Percentiles rank a stretch among this genome's conserved stretches.
Evolutionary conservation across 2,329 filamentous ascomycete species (phyloP).

Genomic region (Curvularia eragrostidis): DNA sequence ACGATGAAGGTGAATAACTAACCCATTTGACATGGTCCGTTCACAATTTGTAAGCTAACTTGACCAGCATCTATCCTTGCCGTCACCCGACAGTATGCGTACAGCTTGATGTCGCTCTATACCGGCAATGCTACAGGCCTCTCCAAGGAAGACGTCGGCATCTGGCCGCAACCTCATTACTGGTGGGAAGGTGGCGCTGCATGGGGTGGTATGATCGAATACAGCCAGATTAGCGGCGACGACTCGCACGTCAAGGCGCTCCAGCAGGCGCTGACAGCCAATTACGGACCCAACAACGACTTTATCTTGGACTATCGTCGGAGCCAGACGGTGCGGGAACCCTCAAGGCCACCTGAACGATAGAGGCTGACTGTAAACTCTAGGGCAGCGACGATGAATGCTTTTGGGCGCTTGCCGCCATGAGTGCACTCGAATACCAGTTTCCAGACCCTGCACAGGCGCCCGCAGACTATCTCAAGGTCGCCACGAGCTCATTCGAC

Average conservation of each 20-base stretch:
- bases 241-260: conserved; percentile 51
- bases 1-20: conserved; percentile 33
- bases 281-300: conserved; percentile 52
- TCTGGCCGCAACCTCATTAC: conserved; percentile 54
- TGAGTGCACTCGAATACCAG: conserved; percentile 72
- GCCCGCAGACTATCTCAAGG: conserved; percentile 63
- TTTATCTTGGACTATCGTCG: conserved; percentile 54
- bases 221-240: conserved; percentile 57
- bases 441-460: conserved; percentile 65
- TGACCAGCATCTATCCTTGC: conserved; percentile 35
- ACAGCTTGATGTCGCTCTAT: conserved; percentile 48
- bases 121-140: conserved; percentile 36
- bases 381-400: conserved; percentile 77
- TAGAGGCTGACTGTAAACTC: conserved; percentile 7
- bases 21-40: background rate
- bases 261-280: conserved; percentile 53
- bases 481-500: conserved; percentile 76
- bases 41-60: conserved; percentile 1
- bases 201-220: conserved; percentile 52
- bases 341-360: background rate
- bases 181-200: conserved; percentile 57
- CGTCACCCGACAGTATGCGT: conserved; percentile 40
- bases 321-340: conserved; percentile 35
- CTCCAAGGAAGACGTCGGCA: conserved; percentile 45
- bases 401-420: conserved; percentile 73